Conservation (phyloP, 2,329 filamentous ascomycete genomes). For the Apiospora phragmitis region DNA sequence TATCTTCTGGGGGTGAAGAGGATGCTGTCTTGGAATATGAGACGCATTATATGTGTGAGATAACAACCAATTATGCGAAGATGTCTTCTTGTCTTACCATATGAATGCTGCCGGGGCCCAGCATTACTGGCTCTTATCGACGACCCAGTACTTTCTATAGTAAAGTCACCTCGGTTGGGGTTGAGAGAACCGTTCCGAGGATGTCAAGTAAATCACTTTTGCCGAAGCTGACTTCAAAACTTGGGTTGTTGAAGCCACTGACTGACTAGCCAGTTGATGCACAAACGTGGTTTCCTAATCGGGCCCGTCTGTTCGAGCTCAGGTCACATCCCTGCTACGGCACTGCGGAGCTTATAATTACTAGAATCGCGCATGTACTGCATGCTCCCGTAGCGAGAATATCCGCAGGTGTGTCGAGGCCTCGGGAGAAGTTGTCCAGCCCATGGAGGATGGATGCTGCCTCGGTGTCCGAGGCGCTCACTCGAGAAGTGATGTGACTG, state of each 20-base stretch:
- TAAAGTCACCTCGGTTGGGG: neutral
- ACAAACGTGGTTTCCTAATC: neutral
- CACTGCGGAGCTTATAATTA: neutral
- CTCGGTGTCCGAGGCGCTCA: neutral
- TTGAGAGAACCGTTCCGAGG: neutral
- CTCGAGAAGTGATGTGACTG: neutral
- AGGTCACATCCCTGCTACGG: neutral
- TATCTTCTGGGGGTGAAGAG: no score
- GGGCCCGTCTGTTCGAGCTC: neutral
- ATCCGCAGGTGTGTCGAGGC: neutral
- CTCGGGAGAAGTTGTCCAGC: neutral
- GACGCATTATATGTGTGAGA: no score
- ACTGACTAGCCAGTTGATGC: neutral
- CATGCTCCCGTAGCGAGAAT: neutral
- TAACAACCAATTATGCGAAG: no score
- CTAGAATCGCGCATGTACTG: neutral
- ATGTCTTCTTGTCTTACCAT: neutral
- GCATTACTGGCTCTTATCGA: neutral
- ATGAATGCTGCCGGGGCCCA: neutral
- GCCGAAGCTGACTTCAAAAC: neutral
- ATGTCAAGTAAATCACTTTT: neutral
- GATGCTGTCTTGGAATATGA: neutral
- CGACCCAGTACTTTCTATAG: neutral
- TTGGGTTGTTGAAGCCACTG: neutral
- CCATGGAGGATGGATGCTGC: neutral